Evolutionary conservation across 768 basidiomycete species (phyloP), one percentile per base, ranked within the genome.

Genomic region (Phylloporus rhodoxanthus): DNA sequence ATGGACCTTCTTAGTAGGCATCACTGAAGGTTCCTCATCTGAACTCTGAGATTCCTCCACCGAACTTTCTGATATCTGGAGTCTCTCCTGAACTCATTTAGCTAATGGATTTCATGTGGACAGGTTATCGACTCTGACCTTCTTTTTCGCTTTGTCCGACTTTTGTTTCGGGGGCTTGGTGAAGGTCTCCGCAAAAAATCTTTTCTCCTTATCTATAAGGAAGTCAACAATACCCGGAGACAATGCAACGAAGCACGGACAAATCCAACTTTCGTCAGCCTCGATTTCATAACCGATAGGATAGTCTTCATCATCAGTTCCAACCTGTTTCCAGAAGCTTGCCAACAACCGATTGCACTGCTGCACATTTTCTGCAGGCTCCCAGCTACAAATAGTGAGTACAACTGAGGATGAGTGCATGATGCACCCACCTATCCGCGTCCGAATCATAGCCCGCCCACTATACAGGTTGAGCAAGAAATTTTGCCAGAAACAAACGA

Each of bases 291-390:
- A 67, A 8, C 80, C 82, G 28, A 72, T 50, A 9, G 54, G 38
- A 63, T 84, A 84, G 57, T 84, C 81, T 0, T 72, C 43, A 45
- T 84, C 61, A 50, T 86, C 81, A 15, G 63, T 61, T 1, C 84
- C 84, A 17, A 87, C 56, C 45, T 83, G 73, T 5, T 65, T 60
- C 82, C 82, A 84, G 61, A 88, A 88, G 53, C 79, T 81, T n/a
- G 63, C 52, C 21, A 86, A 65, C 14, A 88, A 70, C 17, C 80
- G 74, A 14, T 75, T 65, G 59, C 86, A 88, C 23, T 73, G 68
- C 30, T 61, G 55, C 13, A 88, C 71, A 59, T 88, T 85, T 7
- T 65, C 67, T 44, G 72, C 66, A 10, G 86, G 86, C 51, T 87
- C 86, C 85, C 85, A 87, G 57, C 86, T 87, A 49, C 38, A 51